Evolutionary conservation across 164 flowering plant genomes (phyloP), one percentile per base, ranked within the genome.

Genomic region (Annona cherimola): DNA sequence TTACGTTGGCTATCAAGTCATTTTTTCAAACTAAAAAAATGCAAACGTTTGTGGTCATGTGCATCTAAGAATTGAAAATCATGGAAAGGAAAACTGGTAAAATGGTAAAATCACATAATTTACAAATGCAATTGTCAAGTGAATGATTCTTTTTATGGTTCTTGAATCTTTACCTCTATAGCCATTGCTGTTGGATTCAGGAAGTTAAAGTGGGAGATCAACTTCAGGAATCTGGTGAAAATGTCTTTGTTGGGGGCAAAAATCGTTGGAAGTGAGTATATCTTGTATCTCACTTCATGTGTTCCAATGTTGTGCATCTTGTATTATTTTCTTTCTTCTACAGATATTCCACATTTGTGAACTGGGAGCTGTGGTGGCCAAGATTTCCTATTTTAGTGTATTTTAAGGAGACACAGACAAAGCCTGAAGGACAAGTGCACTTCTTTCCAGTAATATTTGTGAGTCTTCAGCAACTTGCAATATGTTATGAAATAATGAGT

Each of bases 351-450:
- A 76, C 90, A 61, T 94, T 92, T 79, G 90, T 94, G 76, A 94
- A 94, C 71, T 94, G 98, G 98, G 98, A 92, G 79, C 84, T 94
- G 40, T 92, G 98, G 98, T 94, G 97, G 98, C 97, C 97, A 50
- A 85, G 81, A 66, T 94, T 94, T 64, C 97, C 98, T 35, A 81
- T 94, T 74, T 75, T 94, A 75, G 98, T 94, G 42, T 94, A 94
- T 68, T 94, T 94, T 68, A 94, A 92, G 81, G 98, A 92, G 82
- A 89, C 81, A 44, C 98, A 94, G 74, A 94, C 98, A 42, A 94
- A 89, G 73, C 94, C 97, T 45, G 97, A 92, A 77, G 98, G 98
- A 78, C 97, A 94, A 87, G 79, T 94, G 45, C 98, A 92, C 75
- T 90, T 94, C 85, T 94, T 94, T 72, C 97, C 97, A 6, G 89